Conservation (phyloP, 306 rosid species). For the Dalbergia oliveri region DNA sequence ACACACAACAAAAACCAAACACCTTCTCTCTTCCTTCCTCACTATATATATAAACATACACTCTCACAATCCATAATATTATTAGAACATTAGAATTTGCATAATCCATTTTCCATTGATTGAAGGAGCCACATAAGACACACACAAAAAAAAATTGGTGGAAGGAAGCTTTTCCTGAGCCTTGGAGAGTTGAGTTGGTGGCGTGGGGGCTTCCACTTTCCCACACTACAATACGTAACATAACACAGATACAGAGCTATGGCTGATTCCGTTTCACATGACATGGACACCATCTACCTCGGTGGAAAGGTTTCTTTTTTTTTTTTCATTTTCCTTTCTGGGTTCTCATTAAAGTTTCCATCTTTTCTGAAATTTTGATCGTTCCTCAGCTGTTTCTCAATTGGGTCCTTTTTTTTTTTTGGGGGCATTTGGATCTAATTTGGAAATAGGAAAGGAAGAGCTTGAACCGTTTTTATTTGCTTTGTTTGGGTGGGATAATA, state of each 20-base stretch:
- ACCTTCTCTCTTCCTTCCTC: background rate
- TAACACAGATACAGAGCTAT: conserved; percentile 50
- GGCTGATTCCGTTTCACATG: conserved; percentile 74
- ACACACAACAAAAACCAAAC: background rate
- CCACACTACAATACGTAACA: background rate
- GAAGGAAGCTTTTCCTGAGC: background rate
- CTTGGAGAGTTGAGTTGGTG: no score
- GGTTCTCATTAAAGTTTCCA: conserved; percentile 16
- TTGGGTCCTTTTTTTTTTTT: background rate
- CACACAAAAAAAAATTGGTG: background rate
- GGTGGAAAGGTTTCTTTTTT: conserved; percentile 74
- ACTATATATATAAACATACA: background rate
- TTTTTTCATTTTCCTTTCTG: background rate
- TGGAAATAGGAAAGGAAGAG: background rate
- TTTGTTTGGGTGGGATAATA: background rate
- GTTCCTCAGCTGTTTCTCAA: background rate
- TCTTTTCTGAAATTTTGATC: conserved; percentile 18
- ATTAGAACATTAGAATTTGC: background rate
- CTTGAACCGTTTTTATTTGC: conserved; percentile 3
- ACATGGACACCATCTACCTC: conserved; percentile 85
- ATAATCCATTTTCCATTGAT: background rate
- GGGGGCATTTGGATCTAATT: conserved; percentile 21
- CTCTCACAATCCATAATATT: background rate
- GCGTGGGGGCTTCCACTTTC: background rate
- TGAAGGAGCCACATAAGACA: background rate